Conservation (phyloP, 2,329 filamentous ascomycete species). For the Aphanocladium album region DNA sequence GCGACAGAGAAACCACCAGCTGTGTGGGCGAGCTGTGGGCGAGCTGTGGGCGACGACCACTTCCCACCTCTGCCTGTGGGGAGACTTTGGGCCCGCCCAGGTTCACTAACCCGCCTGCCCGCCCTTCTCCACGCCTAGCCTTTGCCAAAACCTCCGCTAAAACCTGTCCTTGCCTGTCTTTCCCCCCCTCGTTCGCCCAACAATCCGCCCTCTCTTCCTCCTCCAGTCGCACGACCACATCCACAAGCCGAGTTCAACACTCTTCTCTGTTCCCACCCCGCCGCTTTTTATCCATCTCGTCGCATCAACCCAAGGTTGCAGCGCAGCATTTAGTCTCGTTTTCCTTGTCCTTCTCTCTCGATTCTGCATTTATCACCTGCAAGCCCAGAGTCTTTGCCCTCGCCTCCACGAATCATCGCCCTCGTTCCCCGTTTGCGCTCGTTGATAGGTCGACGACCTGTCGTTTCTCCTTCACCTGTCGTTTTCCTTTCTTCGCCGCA, state of each 20-base stretch:
- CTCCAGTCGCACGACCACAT: not conserved
- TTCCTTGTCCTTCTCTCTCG: not conserved
- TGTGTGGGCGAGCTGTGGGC: too few relatives aligned
- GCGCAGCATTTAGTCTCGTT: not conserved
- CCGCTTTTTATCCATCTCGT: not conserved
- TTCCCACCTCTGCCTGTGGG: too few relatives aligned
- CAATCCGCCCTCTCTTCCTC: not conserved
- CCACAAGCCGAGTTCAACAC: not conserved
- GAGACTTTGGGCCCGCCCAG: too few relatives aligned
- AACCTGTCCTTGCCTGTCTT: not conserved
- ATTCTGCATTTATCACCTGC: not conserved
- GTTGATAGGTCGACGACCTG: not conserved
- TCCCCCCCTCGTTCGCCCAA: not conserved
- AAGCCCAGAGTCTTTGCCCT: not conserved
- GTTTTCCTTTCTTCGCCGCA: not conserved
- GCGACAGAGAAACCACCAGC: not conserved
- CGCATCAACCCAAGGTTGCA: not conserved
- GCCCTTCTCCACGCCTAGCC: not conserved
- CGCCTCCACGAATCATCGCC: not conserved
- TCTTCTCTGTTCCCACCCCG: not conserved
- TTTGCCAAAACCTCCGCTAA: not conserved
- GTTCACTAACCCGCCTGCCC: not conserved
- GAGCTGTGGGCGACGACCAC: too few relatives aligned
- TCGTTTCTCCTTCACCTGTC: not conserved
- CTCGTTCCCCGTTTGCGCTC: not conserved